phyloP scores from a whole-genome alignment of 1,139 yeast genomes.

The Candida sojae region DNA sequence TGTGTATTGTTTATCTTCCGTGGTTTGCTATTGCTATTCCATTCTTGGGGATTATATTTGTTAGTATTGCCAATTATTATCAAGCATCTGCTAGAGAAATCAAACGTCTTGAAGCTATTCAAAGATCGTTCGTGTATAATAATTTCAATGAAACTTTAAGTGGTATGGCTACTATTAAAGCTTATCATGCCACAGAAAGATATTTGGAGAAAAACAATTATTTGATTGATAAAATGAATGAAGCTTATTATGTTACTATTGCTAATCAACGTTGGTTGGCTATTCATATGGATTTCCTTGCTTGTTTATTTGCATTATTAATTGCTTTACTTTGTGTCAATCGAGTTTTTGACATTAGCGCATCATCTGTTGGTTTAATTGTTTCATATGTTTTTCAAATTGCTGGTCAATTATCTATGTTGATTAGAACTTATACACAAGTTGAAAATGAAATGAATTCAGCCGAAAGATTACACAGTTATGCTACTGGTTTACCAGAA shows the following conservation, averaged over 20 bases:
- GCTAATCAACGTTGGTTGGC: conserved; percentile 83
- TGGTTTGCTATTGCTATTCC: conserved; percentile 60
- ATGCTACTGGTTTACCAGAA: conserved; percentile 52
- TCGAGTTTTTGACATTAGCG: conserved; percentile 60
- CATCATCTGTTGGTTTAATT: conserved; percentile 73
- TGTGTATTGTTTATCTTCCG: conserved; percentile 73
- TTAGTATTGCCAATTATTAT: conserved; percentile 46
- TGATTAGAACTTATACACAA: conserved; percentile 62
- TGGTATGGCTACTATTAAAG: conserved; percentile 73
- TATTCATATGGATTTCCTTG: conserved; percentile 61
- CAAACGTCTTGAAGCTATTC: conserved; percentile 77
- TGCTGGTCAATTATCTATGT: conserved; percentile 50
- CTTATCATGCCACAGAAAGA: conserved; percentile 52
- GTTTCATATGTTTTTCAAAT: conserved; percentile 60
- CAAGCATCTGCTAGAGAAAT: conserved; percentile 79
- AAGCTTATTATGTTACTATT: conserved; percentile 66
- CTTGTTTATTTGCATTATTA: conserved; percentile 48
- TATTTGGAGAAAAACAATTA: conserved; percentile 53
- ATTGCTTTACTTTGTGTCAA: conserved; percentile 65
- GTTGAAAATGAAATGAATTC: conserved; percentile 85
- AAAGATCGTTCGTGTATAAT: conserved; percentile 74
- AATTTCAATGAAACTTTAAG: conserved; percentile 75
- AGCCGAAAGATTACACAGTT: conserved; percentile 74
- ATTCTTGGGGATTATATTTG: conserved; percentile 34
- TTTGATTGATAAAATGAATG: conserved; percentile 67